A percentile compares a stretch with the other conserved stretches of the same genome.
These are phyloP conservation scores for Apiospora aurea DNA, from an alignment of 2,329 filamentous ascomycete genomes.

Conservation along the genomic window DNA sequence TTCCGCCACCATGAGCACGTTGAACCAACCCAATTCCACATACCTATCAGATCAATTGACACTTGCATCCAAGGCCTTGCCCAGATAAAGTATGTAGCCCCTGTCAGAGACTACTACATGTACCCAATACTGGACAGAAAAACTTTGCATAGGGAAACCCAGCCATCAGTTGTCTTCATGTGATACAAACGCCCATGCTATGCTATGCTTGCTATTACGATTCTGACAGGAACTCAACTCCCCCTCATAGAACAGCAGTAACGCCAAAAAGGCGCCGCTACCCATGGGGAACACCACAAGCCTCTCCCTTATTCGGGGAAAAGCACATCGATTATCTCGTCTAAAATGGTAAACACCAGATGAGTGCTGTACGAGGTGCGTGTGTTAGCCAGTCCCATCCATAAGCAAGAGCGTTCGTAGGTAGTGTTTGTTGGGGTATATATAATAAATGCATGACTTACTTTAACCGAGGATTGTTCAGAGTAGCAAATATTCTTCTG, in stretches of 20 bases:
- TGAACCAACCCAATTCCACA: neutral
- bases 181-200: constrained; percentile 36
- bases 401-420: neutral
- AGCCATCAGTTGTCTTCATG: neutral
- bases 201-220: constrained; percentile 29
- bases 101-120: neutral
- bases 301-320: constrained; percentile 52
- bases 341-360: constrained; percentile 73
- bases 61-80: neutral
- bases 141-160: neutral
- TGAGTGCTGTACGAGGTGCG: constrained; percentile 60
- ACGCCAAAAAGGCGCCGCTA: neutral
- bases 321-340: constrained; percentile 71
- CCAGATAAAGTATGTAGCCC: neutral
- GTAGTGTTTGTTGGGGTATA: neutral
- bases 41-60: neutral
- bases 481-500: constrained; percentile 83
- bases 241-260: neutral
- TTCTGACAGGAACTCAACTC: neutral
- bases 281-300: neutral
- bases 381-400: neutral
- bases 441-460: constrained; percentile 55
- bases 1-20: neutral
- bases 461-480: constrained; percentile 93
- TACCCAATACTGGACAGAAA: neutral